Evolutionary conservation across 192 early-diverging fungal genomes (phyloP).

Genomic region (Haplosporangium gracile): DNA sequence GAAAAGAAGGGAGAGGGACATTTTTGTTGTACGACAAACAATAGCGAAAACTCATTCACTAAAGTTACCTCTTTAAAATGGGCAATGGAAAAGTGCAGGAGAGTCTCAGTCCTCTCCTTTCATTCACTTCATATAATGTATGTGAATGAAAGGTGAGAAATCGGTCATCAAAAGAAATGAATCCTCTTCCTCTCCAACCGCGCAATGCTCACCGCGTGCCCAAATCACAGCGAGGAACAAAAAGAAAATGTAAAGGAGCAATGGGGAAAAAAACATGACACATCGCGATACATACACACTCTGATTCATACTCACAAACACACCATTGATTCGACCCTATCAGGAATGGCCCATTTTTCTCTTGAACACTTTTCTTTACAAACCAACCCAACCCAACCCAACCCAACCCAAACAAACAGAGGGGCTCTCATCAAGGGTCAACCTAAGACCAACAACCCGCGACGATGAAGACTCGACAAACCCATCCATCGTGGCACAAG

Average conservation of each 20-base stretch:
- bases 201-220: neutral
- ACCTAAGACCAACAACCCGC: neutral
- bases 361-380: neutral
- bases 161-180: neutral
- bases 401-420: neutral
- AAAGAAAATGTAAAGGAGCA: neutral
- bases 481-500: neutral
- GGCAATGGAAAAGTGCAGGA: neutral
- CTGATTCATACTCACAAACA: neutral
- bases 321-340: neutral
- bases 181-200: neutral
- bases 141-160: too few relatives aligned
- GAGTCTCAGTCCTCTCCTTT: neutral
- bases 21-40: neutral
- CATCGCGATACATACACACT: neutral
- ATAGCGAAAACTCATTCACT: neutral
- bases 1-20: neutral
- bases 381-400: neutral
- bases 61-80: neutral
- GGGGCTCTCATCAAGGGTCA: neutral
- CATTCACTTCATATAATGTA: neutral
- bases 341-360: neutral
- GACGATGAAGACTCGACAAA: neutral
- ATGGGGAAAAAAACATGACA: neutral
- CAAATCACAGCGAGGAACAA: neutral